These are phyloP conservation scores for Pelargonium fulgidum DNA, from an alignment of 441 rosid genomes.

Conservation along the genomic window DNA sequence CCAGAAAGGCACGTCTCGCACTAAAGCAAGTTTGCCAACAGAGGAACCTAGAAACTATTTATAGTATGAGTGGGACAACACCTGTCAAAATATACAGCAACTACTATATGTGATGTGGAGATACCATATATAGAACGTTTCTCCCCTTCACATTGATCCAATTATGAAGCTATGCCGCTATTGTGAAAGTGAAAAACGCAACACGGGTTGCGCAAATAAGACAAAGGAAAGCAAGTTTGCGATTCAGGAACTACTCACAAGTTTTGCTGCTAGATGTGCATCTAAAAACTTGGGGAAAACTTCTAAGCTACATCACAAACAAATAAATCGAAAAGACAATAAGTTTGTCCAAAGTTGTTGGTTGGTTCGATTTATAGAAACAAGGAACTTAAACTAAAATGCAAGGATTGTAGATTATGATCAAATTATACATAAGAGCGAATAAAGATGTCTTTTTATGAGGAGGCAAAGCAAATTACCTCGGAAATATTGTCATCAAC, in stretches of 20 bases:
- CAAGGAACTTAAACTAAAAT: background rate
- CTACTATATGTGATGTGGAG: background rate
- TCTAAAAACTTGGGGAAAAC: background rate
- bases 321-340: background rate
- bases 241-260: too few relatives aligned
- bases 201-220: background rate
- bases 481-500: slow-evolving; percentile 73
- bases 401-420: background rate
- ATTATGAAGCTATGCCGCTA: background rate
- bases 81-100: background rate
- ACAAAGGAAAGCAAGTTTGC: background rate
- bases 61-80: background rate
- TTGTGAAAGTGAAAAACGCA: background rate
- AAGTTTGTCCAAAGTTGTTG: background rate
- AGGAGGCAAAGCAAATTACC: slow-evolving; percentile 34
- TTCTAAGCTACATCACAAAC: background rate
- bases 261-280: background rate
- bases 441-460: background rate
- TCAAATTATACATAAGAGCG: background rate
- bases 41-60: too few relatives aligned
- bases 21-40: too few relatives aligned
- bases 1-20: background rate
- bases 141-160: background rate
- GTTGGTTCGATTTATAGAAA: background rate
- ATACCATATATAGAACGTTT: background rate